Conservation (phyloP, 2,329 filamentous ascomycete genomes). For the Ramichloridium luteum region DNA sequence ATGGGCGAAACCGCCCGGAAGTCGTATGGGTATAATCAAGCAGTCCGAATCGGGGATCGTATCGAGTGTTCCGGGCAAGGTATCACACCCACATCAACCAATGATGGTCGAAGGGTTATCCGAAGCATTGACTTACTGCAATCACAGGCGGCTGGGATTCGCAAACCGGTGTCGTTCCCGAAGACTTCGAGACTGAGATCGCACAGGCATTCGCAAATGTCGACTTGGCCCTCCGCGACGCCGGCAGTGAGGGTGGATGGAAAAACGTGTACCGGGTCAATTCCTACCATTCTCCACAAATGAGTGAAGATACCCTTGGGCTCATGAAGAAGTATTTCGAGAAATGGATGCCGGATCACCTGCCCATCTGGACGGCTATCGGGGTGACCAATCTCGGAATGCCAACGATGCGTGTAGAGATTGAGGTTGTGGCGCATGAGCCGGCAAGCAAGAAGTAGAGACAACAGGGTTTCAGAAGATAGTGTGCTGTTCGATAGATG, state of each 20-base stretch:
- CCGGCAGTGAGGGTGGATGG: constrained; percentile 46
- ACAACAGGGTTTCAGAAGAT: no score
- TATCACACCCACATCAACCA: constrained; percentile 5
- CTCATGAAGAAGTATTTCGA: constrained; percentile 37
- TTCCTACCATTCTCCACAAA: constrained; percentile 17
- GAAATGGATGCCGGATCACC: constrained; percentile 41
- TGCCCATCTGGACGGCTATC: constrained; percentile 43
- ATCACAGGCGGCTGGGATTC: constrained; percentile 26
- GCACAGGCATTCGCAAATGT: constrained; percentile 44
- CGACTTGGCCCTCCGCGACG: constrained; percentile 38
- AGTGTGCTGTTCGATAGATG: no score
- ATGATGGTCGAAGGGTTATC: no score
- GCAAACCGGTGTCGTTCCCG: constrained; percentile 10
- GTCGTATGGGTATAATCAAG: constrained; percentile 24
- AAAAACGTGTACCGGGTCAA: constrained; percentile 36
- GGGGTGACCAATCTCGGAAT: constrained; percentile 38
- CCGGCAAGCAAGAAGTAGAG: no score
- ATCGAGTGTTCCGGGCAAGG: constrained; percentile 29
- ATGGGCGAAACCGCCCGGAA: constrained; percentile 27
- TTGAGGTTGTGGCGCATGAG: constrained; percentile 36
- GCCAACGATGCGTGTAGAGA: constrained; percentile 45
- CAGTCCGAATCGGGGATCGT: constrained; percentile 25
- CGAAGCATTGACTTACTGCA: no score
- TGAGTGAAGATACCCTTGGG: constrained; percentile 17
- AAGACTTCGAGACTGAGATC: constrained; percentile 22